phyloP scores from a whole-genome alignment of 106 monocot genomes.

The Allium sativum region DNA sequence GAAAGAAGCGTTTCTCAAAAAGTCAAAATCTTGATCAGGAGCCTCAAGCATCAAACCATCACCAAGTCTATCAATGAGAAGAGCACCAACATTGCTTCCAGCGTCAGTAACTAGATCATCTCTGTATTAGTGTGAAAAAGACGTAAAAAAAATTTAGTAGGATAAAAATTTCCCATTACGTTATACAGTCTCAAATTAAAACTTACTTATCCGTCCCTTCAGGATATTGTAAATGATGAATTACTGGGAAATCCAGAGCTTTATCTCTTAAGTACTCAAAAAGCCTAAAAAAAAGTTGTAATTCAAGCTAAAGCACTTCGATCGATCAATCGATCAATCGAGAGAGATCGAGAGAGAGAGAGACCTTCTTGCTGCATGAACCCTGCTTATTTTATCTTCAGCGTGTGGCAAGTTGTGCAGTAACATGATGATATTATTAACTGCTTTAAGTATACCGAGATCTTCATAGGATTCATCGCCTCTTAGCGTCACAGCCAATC shows the following conservation, averaged over 20 bases:
- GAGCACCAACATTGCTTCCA: slow-evolving; percentile 79
- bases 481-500: slow-evolving; percentile 73
- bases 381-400: slow-evolving; percentile 73
- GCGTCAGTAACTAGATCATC: slow-evolving; percentile 87
- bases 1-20: slow-evolving; percentile 92
- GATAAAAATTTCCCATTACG: neutral
- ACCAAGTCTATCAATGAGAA: slow-evolving; percentile 93
- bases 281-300: slow-evolving; percentile 31
- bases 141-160: neutral
- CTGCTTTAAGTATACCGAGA: slow-evolving; percentile 53
- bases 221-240: slow-evolving; percentile 89
- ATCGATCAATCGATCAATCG: no score
- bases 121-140: slow-evolving; percentile 17
- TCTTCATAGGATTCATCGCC: slow-evolving; percentile 90
- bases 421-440: slow-evolving; percentile 77
- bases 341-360: no score
- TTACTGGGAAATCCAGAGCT: slow-evolving; percentile 67
- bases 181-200: no score
- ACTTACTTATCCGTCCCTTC: slow-evolving; percentile 44
- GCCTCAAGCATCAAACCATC: slow-evolving; percentile 89
- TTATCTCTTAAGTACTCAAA: slow-evolving; percentile 80
- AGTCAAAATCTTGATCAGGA: slow-evolving; percentile 82
- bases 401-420: slow-evolving; percentile 62
- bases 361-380: slow-evolving; percentile 94
- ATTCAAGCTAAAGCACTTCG: neutral